Percentiles rank a stretch among this genome's conserved stretches.
These are phyloP conservation scores for Malus asiatica DNA, from an alignment of 306 rosid genomes.

Conservation along the genomic window DNA sequence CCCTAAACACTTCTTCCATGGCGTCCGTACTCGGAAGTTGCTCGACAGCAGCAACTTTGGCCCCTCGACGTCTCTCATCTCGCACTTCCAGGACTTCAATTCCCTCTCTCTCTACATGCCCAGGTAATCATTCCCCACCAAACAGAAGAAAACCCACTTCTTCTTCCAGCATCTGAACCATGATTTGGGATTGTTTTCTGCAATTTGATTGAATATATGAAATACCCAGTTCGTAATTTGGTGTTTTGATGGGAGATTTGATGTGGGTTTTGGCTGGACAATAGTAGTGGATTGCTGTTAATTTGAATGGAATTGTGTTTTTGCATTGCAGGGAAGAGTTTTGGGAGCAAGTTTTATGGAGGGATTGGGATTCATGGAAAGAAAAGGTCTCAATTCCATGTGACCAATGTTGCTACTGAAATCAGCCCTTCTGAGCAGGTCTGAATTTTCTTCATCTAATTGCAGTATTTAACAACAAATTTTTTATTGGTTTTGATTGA, in stretches of 20 bases:
- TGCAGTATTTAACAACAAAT: background rate
- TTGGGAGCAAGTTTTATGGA: slow-evolving; percentile 44
- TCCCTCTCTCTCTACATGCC: slow-evolving; percentile 33
- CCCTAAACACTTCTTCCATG: slow-evolving; percentile 26
- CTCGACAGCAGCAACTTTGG: slow-evolving; percentile 52
- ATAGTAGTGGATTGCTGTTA: slow-evolving; percentile 7
- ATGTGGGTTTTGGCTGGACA: slow-evolving; percentile 8
- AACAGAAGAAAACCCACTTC: background rate
- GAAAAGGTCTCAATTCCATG: slow-evolving; percentile 52
- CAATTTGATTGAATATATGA: background rate
- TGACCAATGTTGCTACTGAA: slow-evolving; percentile 77
- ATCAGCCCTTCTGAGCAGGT: slow-evolving; percentile 74
- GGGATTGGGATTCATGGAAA: slow-evolving; percentile 48
- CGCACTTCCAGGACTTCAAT: slow-evolving; percentile 36
- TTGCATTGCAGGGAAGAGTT: slow-evolving; percentile 47
- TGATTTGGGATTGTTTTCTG: background rate
- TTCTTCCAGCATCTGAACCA: background rate
- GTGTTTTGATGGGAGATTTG: background rate
- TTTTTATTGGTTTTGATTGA: background rate
- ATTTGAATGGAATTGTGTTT: slow-evolving; percentile 7
- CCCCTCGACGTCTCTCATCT: slow-evolving; percentile 46
- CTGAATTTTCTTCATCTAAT: background rate
- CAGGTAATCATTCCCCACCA: slow-evolving; percentile 42
- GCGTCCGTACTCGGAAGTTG: slow-evolving; percentile 66
- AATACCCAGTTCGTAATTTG: slow-evolving; percentile 15